Evolutionary conservation across 805 yeast species (phyloP), one percentile per base, ranked within the genome.

Genomic region (Saccharomyces jurei): DNA sequence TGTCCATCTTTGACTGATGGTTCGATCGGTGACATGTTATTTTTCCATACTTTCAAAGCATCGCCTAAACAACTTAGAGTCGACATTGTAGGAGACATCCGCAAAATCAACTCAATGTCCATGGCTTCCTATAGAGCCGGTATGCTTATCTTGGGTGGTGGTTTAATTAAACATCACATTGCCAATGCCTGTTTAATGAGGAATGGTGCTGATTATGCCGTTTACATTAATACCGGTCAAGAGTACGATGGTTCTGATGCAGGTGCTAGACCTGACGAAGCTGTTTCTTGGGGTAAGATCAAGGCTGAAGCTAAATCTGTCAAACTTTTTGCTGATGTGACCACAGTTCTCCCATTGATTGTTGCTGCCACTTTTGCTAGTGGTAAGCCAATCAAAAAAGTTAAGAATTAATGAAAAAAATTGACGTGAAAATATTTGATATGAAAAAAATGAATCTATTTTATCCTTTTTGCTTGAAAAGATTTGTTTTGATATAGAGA

Each of bases 191-290:
- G 98, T 69, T 77, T 94, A 63, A 94, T 94, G 99, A 86, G 99
- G 77, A 95, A 94, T 65, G 99, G 99, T 65, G 99, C 99, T 25
- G 99, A 94, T 70, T 89, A 85, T 68, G 98, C 99, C 5, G 97
- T 94, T 21, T 94, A 82, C 73, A 92, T 94, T 70, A 94, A 94
- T 73, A 94, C 99, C 14, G 99, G 97, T 49, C 98, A 94, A 74
- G 99, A 94, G 70, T 94, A 90, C 64, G 99, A 94, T 68, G 99
- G 99, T 49, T 89, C 97, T 26, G 99, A 94, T 71, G 98, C 99
- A 10, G 99, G 99, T 60, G 99, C 99, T 5, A 82, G 99, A 70
- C 98, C 98, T 1, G 99, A 94, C 70, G 99, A 94, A 74, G 99
- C 99, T 28, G 87, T 94, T 52, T 87, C 96, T 44, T 94, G 99